Base-by-base conservation (phyloP, 2,329 filamentous ascomycete genomes). In the Exophiala bonariae region DNA sequence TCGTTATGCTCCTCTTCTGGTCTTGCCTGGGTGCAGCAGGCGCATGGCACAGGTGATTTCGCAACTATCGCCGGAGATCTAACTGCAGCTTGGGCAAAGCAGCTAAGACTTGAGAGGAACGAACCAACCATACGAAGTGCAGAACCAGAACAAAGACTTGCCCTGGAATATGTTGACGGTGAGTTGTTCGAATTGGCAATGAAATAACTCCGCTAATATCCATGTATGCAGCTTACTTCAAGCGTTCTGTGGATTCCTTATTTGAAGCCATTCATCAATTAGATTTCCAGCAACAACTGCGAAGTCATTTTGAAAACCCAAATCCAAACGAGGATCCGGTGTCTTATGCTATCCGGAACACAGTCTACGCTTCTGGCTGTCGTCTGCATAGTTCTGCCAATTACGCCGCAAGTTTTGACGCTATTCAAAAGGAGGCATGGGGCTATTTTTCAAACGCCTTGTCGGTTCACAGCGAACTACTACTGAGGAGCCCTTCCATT, bases 361-460 rank as follows among this genome's bases (percentile, higher is more conserved):
- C 17, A 4, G 42, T 45, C 5, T 45, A 45, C 14, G 42, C 42
- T 8, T 14, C 19, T 16, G 42, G 42, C 1, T 45, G 42, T 32
- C 42, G 42, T 5, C 34, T 45, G 4, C 37, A 39, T 32, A 32
- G 19, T 22, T 45, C 33, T 31, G 18, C 35, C 10, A 17, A 39
- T 31, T 23, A 37, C 19, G 9, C 16, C 16, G 35, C 33, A 6
- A 45, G 34, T 17, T 18, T 28, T 32, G 20, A 9, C 7, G 17
- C 16, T 11, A 30, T 45, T 14, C 42, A 45, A 13, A 31, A 18
- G 19, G 42, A 45, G 23, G n/a, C 42, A 3, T 45, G 42, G 42
- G 10, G 42, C 34, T 45, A 38, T 39, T 45, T 45, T 17, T 32
- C 22, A 13, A 45, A 39, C 23, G 20, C 42, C 16, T 3, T 45